Evolutionary conservation across 805 yeast genomes (phyloP), one percentile per base, ranked within the genome.

Genomic region (Lachancea meyersii): DNA sequence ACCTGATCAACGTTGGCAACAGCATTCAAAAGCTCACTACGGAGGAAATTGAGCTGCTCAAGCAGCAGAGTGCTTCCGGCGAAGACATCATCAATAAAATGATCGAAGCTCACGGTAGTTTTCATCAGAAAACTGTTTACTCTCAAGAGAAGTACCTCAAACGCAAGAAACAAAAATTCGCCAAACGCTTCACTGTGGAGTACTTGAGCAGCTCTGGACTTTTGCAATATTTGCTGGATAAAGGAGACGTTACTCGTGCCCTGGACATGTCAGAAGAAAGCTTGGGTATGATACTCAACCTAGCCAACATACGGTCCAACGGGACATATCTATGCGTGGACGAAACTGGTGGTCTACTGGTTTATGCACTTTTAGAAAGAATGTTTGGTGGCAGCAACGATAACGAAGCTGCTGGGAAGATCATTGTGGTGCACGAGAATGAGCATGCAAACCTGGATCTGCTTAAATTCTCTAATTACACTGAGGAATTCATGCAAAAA

Each of bases 71-170:
- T 4, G 71, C 77, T 10, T 71, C 75, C 20, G 95, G 95, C 19
- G 82, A 80, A 53, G 79, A 79, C 35, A 82, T 93, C 52, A 88
- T 91, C 44, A 82, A 82, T 48, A 77, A 76, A 51, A 85, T 93
- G 65, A 82, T 88, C 47, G 81, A 80, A 47, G 79, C 89, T 10
- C 97, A 93, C 64, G 82, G 73, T 28, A 84, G 86, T 8, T 93
- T 93, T 58, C 86, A 86, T 52, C 82, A 86, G 60, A 93, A 93
- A 63, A 93, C 97, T 5, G 69, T 80, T 22, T 86, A 75, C 57
- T 86, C 96, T 1, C 96, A 93, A 62, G 95, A 85, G 52, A 93
- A 93, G 66, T 93, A 93, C 62, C 65, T 91, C 54, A 81, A 82
- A 49, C 77, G 99, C 55, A 93, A 93, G 65, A 94, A 87, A 63